Evolutionary conservation across 768 basidiomycete genomes (phyloP), one percentile per base, ranked within the genome.

Genomic region (Suillus plorans): DNA sequence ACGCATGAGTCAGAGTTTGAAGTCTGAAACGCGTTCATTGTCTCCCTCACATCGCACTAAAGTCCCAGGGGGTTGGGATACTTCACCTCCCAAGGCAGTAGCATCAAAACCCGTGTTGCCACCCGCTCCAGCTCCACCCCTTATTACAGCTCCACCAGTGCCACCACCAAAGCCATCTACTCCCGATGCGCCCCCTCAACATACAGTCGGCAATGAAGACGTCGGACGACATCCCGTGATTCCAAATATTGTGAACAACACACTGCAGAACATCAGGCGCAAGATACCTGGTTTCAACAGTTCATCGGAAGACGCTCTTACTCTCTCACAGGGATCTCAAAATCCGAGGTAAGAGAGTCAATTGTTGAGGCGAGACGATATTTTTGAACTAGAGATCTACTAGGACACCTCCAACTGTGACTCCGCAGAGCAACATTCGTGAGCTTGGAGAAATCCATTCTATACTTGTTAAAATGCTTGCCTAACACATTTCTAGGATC

Each of bases 381-480:
- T 20, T 31, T 44, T 28, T 28, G 18, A 59, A 59, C 25, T 18
- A 42, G 28, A 28, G 12, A 42, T 20, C 18, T 28, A 12, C 41
- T 28, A 75, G 76, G 61, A 64, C 58, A 14, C 66, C 67, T 16
- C 73, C 68, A 58, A 68, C 67, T 16, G 76, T 80, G 39, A 84
- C 82, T 1, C 83, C 83, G 22, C 74, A 78, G 10, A 76, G 73
- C 63, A 76, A 78, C 63, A 85, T 85, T 55, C 72, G 84, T 84
- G 63, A 34, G 79, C 65, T 14, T 41, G 53, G 10, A 22, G 3
- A 20, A 31, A 53, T 37, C 22, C 28, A 41, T 57, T 28, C 7
- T 10, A n/a, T 4, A 25, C 28, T 61, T 65, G 53, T 66, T 36
- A 58, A 28, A 59, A n/a, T 5, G 31, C 34, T 61, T 66, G 61